Conservation (phyloP, 768 basidiomycete genomes). For the Amanita jacksonii region DNA sequence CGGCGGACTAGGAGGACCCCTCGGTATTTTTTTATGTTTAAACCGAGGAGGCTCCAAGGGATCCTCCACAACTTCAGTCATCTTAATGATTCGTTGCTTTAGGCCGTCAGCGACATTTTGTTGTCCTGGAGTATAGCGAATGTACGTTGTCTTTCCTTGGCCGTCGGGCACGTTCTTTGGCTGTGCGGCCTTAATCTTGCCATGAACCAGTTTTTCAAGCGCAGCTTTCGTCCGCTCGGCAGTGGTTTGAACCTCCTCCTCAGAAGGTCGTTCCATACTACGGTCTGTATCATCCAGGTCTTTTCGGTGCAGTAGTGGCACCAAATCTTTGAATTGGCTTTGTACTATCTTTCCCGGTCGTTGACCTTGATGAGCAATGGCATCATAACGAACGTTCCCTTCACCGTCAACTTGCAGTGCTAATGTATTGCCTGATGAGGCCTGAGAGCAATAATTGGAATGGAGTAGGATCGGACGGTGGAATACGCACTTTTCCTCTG, state of each 20-base stretch:
- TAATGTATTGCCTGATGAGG: conserved; percentile 87
- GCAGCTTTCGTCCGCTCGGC: conserved; percentile 87
- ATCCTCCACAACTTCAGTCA: conserved; percentile 97
- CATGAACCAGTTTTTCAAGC: conserved; percentile 86
- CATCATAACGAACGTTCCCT: conserved; percentile 95
- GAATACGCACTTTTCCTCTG: conserved; percentile 70
- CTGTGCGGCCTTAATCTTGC: conserved; percentile 97
- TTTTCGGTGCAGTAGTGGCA: conserved; percentile 82
- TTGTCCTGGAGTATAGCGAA: conserved; percentile 95
- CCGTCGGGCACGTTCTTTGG: conserved; percentile 89
- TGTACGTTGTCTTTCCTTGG: conserved; percentile 79
- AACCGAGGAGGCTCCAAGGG: conserved; percentile 95
- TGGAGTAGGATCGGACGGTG: not conserved
- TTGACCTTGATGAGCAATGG: conserved; percentile 93
- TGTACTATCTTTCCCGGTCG: conserved; percentile 80
- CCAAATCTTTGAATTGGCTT: conserved; percentile 96
- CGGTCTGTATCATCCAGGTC: conserved; percentile 72
- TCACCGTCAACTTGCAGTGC: conserved; percentile 95
- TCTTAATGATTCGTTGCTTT: conserved; percentile 97
- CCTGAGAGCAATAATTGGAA: conserved; percentile 32
- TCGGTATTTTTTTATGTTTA: conserved; percentile 98
- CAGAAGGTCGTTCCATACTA: conserved; percentile 85
- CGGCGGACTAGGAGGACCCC: conserved; percentile 93
- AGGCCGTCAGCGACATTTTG: conserved; percentile 59
- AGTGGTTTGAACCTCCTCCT: conserved; percentile 86